phyloP scores from a whole-genome alignment of 164 flowering plant species.

The Magnolia changhungtana region DNA sequence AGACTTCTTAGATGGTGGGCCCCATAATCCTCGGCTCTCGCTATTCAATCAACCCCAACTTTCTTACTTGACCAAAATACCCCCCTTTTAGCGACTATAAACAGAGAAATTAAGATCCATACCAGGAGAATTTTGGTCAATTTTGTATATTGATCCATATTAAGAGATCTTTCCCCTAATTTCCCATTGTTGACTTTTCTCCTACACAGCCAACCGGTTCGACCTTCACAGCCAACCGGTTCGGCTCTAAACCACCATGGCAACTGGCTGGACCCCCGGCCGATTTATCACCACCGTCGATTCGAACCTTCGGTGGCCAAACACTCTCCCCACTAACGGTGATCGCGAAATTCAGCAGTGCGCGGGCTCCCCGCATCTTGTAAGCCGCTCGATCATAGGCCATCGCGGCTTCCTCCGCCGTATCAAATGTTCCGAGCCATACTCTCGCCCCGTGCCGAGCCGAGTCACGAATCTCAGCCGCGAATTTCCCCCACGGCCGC shows the following conservation, averaged over 20 bases:
- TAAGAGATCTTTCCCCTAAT: not conserved
- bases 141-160: not conserved
- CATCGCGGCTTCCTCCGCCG: slow-evolving; percentile 20
- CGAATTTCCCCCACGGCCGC: slow-evolving; percentile 29
- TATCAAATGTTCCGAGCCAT: slow-evolving; percentile 25
- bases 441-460: slow-evolving; percentile 26
- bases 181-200: slow-evolving; percentile 1
- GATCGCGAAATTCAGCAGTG: slow-evolving; percentile 24
- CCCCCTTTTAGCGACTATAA: not conserved
- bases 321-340: not conserved
- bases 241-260: not conserved
- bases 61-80: not conserved
- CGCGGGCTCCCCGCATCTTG: slow-evolving; percentile 30
- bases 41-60: not conserved
- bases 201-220: not conserved
- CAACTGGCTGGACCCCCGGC: not conserved
- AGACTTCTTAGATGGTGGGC: no score
- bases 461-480: slow-evolving; percentile 32
- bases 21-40: not conserved
- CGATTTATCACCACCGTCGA: not conserved
- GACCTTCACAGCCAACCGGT: not conserved
- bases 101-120: not conserved
- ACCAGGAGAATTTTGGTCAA: not conserved
- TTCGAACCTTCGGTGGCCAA: not conserved
- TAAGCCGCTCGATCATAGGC: slow-evolving; percentile 31